Conservation (phyloP, 768 basidiomycete genomes). For the Rhizopogon sp. region DNA sequence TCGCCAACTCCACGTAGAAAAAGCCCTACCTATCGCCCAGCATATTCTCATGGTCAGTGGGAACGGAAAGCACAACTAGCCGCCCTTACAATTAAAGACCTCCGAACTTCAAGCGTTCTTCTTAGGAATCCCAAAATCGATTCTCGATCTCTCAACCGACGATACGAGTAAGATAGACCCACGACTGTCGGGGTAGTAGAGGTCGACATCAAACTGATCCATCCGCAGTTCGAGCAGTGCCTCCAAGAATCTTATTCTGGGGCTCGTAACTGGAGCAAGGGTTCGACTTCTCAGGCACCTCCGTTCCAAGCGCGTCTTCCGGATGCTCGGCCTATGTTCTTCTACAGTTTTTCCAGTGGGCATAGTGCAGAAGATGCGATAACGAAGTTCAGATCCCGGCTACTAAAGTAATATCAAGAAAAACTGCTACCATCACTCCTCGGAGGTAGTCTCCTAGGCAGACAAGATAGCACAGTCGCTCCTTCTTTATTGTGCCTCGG, state of each 20-base stretch:
- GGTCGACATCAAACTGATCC: background rate
- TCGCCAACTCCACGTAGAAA: no score
- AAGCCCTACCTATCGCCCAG: no score
- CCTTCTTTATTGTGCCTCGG: no score
- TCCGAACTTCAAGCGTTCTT: no score
- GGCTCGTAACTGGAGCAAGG: background rate
- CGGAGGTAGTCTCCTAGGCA: background rate
- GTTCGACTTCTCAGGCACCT: constrained; percentile 4
- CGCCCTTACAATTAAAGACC: no score
- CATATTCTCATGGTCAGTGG: no score
- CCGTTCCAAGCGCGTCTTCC: background rate
- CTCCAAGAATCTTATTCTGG: constrained; percentile 1
- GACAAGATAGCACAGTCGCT: no score
- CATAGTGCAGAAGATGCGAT: background rate
- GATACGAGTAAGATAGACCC: no score
- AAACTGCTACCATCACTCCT: background rate
- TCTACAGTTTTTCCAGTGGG: constrained; percentile 6
- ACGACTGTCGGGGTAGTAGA: no score
- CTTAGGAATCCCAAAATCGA: no score
- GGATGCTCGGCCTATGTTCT: constrained; percentile 3
- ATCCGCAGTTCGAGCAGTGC: constrained; percentile 2
- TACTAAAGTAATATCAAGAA: background rate
- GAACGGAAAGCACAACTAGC: no score
- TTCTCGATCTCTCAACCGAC: no score
- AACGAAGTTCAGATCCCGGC: background rate